Base-by-base conservation (phyloP, 2,329 filamentous ascomycete species). In the Microdochium nivale region DNA sequence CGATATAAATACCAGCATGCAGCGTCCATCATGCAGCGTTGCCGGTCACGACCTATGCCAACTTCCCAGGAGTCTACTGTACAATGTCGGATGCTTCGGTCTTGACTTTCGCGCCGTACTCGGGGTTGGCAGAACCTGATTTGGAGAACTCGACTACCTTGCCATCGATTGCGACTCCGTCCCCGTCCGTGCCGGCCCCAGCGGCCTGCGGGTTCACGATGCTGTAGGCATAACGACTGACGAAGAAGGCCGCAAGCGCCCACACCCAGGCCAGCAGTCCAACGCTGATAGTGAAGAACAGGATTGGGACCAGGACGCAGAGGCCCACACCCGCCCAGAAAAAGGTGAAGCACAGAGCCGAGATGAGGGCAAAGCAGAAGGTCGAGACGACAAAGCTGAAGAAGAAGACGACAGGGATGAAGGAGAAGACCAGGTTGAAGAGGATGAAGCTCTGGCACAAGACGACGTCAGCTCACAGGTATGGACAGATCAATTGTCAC, bases 381-480 rank as follows among this genome's bases (percentile, higher is more conserved):
- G 40, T 44, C 14, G 40, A 44, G 40, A 44, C 40, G 40, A 19
- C 40, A 19, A 44, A 44, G 40, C 40, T 44, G 19, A 44, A 19
- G 40, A 44, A 44, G 40, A 44, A 44, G 40, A 44, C 40, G 40
- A 44, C 40, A 11, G 40, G 40, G 40, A 44, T 44, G 40, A 44
- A 44, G 5, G 40, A 44, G 21, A 44, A 44, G 16, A 24, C 19
- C 3, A 44, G 19, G 13, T 44, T 44, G 40, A 44, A 44, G 40
- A 44, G n/a, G 40, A 44, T 24, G 40, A 44, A 44, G 40, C 40
- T 44, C 40, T 44, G 19, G 10, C 16, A 21, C 16, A 3, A 16
- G 7, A 16, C 5, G 4, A 7, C 11, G 27, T 44, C 40, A 24
- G 21, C 9, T 44, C 3, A 5, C 21, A 7, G 7, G 8, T 23